A percentile compares a stretch with the other conserved stretches of the same genome.
These are phyloP conservation scores for Aspergillus brasiliensis DNA, from an alignment of 2,329 filamentous ascomycete species.

Conservation along the genomic window DNA sequence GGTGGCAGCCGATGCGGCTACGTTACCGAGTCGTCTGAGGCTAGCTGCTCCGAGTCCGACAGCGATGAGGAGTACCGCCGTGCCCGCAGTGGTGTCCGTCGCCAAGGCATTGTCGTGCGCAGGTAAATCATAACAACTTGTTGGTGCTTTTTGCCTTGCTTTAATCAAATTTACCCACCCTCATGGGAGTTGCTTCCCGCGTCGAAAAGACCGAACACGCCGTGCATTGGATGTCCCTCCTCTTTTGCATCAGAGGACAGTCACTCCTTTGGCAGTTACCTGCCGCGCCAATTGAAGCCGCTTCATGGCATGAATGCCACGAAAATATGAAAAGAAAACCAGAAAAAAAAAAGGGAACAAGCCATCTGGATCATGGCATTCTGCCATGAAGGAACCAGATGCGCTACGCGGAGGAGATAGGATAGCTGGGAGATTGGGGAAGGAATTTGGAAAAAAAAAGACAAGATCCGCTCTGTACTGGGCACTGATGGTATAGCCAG, in stretches of 20 bases:
- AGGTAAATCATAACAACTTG: slow-evolving; percentile 28
- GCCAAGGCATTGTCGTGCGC: slow-evolving; percentile 44
- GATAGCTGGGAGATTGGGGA: neutral
- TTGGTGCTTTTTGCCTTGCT: neutral
- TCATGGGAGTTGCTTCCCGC: neutral
- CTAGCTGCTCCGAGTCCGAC: slow-evolving; percentile 66
- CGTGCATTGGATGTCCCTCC: slow-evolving; percentile 9
- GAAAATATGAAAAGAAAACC: slow-evolving; percentile 6
- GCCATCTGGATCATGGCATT: slow-evolving; percentile 4
- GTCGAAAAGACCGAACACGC: neutral
- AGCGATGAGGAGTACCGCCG: slow-evolving; percentile 43
- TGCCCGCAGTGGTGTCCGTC: slow-evolving; percentile 37
- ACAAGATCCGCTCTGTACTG: slow-evolving; percentile 14
- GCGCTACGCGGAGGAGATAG: slow-evolving; percentile 15
- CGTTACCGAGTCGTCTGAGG: slow-evolving; percentile 63
- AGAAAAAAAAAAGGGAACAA: slow-evolving; percentile 12
- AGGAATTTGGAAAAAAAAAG: slow-evolving; percentile 3
- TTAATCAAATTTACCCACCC: neutral
- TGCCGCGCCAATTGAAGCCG: neutral
- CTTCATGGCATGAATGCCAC: neutral
- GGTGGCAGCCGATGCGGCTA: slow-evolving; percentile 86
- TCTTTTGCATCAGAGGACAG: slow-evolving; percentile 10
- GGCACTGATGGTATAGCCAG: slow-evolving; percentile 11
- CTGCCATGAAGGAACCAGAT: slow-evolving; percentile 18
- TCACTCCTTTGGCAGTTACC: slow-evolving; percentile 20